Evolutionary conservation across 495 filamentous ascomycete species (phyloP).

Genomic region (Aspergillus saccharolyticus): DNA sequence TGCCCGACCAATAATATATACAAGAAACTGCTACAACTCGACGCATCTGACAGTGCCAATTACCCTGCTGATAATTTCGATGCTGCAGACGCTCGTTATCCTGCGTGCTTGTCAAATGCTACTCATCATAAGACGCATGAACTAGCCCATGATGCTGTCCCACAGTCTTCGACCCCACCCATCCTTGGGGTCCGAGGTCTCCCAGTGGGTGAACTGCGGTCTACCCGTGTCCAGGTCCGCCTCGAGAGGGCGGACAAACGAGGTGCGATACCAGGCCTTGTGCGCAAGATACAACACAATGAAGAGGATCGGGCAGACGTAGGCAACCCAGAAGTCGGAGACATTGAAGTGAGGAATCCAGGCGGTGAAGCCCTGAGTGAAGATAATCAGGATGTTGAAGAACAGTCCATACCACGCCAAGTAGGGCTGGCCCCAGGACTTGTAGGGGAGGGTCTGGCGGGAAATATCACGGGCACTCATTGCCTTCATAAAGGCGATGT

Average conservation of each 20-base stretch:
- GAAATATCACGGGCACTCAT: constrained; percentile 46
- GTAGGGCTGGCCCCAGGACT: constrained; percentile 48
- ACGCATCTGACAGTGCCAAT: neutral
- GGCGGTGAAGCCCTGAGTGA: constrained; percentile 60
- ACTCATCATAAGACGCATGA: neutral
- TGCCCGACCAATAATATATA: neutral
- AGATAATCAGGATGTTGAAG: constrained; percentile 54
- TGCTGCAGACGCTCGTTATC: too few species aligned
- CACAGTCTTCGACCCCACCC: constrained; percentile 11
- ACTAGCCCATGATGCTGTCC: constrained; percentile 7
- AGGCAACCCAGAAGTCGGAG: constrained; percentile 49
- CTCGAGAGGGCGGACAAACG: constrained; percentile 28
- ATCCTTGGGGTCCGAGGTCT: constrained; percentile 20
- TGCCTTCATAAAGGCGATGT: constrained; percentile 52
- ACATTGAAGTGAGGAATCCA: constrained; percentile 56
- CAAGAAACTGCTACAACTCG: neutral
- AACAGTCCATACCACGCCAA: constrained; percentile 51
- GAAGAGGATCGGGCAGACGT: constrained; percentile 52
- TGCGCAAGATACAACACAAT: constrained; percentile 46
- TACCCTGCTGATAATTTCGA: neutral
- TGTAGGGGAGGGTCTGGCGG: constrained; percentile 47
- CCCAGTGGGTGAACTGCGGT: constrained; percentile 23
- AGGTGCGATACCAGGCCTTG: constrained; percentile 38
- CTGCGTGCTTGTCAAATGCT: too few species aligned
- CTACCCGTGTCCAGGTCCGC: constrained; percentile 35